Evolutionary conservation across 2,329 filamentous ascomycete genomes (phyloP).

Genomic region (Phialocephala subalpina): DNA sequence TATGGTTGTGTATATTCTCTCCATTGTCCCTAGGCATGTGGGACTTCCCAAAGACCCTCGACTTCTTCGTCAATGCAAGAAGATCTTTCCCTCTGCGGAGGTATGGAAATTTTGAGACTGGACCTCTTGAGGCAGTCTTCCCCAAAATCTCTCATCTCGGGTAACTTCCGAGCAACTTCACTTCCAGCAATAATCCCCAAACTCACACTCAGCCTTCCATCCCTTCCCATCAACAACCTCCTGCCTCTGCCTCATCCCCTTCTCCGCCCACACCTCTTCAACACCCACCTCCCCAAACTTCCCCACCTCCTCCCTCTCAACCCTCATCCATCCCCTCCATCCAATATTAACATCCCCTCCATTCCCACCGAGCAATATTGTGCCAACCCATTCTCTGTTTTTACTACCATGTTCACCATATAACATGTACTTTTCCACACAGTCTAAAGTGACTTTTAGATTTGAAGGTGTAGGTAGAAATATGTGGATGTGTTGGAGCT

Average conservation of each 20-base stretch:
- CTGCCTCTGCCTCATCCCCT: constrained; percentile 30
- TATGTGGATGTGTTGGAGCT: constrained; percentile 42
- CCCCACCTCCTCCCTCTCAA: constrained; percentile 35
- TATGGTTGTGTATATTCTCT: no score
- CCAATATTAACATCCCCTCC: constrained; percentile 29
- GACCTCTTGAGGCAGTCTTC: no score
- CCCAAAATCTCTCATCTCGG: no score
- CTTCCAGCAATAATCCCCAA: constrained; percentile 35
- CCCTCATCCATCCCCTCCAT: constrained; percentile 44
- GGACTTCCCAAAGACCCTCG: no score
- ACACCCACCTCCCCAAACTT: constrained; percentile 39
- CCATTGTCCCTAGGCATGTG: no score
- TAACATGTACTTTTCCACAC: constrained; percentile 42
- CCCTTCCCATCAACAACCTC: constrained; percentile 33
- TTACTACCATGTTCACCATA: constrained; percentile 38
- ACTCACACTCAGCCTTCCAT: constrained; percentile 39
- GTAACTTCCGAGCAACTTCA: no score
- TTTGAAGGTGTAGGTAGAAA: constrained; percentile 33
- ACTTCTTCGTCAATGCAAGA: no score
- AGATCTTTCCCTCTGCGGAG: no score
- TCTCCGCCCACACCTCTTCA: constrained; percentile 41
- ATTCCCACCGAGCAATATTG: constrained; percentile 39
- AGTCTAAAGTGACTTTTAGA: constrained; percentile 35
- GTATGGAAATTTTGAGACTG: no score
- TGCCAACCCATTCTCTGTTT: constrained; percentile 40